Evolutionary conservation across 768 basidiomycete species (phyloP).

Genomic region (Trametes villosa): DNA sequence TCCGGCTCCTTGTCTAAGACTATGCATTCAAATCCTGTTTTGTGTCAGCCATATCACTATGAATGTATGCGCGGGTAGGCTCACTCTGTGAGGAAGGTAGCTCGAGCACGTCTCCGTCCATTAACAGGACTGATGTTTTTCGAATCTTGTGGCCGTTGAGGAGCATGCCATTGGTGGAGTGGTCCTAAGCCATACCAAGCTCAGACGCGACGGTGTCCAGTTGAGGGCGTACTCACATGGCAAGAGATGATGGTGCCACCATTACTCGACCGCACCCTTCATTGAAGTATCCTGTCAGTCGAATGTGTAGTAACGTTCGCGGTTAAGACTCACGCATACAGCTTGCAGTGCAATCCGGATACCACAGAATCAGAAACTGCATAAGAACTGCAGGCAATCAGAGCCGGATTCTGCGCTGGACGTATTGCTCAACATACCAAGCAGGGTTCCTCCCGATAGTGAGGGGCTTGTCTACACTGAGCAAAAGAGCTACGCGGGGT

Average conservation of each 20-base stretch:
- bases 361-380: conserved; percentile 64
- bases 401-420: background rate
- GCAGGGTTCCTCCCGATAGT: conserved; percentile 75
- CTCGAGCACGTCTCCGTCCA: conserved; percentile 74
- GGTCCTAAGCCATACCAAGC: conserved; percentile 50
- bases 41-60: background rate
- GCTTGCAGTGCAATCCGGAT: conserved; percentile 74
- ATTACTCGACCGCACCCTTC: conserved; percentile 67
- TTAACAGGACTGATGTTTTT: conserved; percentile 69
- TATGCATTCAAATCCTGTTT: conserved; percentile 66
- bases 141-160: conserved; percentile 72
- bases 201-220: background rate
- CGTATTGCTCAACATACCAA: conserved; percentile 49
- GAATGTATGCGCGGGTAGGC: conserved; percentile 9
- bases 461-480: conserved; percentile 65
- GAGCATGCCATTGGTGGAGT: conserved; percentile 75
- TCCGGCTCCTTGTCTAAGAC: conserved; percentile 57
- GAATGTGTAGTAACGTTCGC: background rate
- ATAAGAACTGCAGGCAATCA: conserved; percentile 49
- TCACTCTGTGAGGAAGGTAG: conserved; percentile 70
- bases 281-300: background rate
- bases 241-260: conserved; percentile 82
- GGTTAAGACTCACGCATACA: conserved; percentile 66
- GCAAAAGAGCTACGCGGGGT: conserved; percentile 52
- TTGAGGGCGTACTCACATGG: conserved; percentile 53